Percentiles rank a stretch among this genome's conserved stretches.
phyloP scores from a whole-genome alignment of 2,329 filamentous ascomycete species.

The Pseudonectria buxi region DNA sequence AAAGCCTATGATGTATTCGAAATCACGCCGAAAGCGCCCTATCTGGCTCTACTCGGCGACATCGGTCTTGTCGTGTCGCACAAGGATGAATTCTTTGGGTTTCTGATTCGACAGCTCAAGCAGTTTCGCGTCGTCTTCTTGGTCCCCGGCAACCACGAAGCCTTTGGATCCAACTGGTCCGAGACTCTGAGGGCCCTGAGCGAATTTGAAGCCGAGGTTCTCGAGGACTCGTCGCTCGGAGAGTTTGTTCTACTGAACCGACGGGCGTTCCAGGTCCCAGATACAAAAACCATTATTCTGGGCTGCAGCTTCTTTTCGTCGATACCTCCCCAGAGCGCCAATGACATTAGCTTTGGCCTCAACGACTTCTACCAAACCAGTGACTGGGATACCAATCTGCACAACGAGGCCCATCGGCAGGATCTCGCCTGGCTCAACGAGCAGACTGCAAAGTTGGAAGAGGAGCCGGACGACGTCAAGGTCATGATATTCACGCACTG shows the following conservation, averaged over 20 bases:
- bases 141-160: slow-evolving; percentile 51
- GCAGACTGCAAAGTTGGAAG: slow-evolving; percentile 22
- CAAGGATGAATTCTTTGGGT: slow-evolving; percentile 35
- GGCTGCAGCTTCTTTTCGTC: slow-evolving; percentile 42
- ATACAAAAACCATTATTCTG: slow-evolving; percentile 23
- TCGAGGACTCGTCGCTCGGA: slow-evolving; percentile 22
- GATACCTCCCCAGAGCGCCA: slow-evolving; percentile 30
- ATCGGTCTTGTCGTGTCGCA: slow-evolving; percentile 38
- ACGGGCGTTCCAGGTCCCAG: slow-evolving; percentile 15
- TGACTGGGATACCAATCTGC: slow-evolving; percentile 31
- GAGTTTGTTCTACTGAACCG: slow-evolving; percentile 35
- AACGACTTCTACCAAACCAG: slow-evolving; percentile 47
- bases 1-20: slow-evolving; percentile 42
- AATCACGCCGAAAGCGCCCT: slow-evolving; percentile 37
- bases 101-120: slow-evolving; percentile 40
- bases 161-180: slow-evolving; percentile 37
- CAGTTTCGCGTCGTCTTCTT: slow-evolving; percentile 45
- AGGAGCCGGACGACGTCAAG: slow-evolving; percentile 14
- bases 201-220: slow-evolving; percentile 24
- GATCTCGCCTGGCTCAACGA: slow-evolving; percentile 40
- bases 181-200: slow-evolving; percentile 22
- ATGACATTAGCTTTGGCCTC: slow-evolving; percentile 34
- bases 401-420: slow-evolving; percentile 29
- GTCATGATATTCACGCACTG: slow-evolving; percentile 38
- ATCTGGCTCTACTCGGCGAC: slow-evolving; percentile 49